Evolutionary conservation across 2,329 filamentous ascomycete genomes (phyloP).

Genomic region (Aspergillus sp.): DNA sequence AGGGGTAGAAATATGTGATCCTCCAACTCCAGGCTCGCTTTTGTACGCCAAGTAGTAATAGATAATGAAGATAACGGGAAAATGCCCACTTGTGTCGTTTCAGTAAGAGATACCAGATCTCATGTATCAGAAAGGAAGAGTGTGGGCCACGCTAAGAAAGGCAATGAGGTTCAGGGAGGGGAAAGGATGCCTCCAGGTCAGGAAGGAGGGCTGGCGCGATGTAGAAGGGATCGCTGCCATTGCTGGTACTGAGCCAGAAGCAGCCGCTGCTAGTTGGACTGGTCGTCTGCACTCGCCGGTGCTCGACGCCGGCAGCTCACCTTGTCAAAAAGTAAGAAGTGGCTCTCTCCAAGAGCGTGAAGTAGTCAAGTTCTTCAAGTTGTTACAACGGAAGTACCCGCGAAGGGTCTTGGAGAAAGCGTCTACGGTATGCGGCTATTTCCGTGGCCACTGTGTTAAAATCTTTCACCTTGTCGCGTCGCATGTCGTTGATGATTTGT

Average conservation of each 20-base stretch:
- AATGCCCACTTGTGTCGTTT: slow-evolving; percentile 7
- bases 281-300: background rate
- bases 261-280: background rate
- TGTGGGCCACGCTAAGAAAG: slow-evolving; percentile 18
- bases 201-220: slow-evolving; percentile 6
- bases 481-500: slow-evolving; percentile 52
- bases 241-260: slow-evolving; percentile 1
- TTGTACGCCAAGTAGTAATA: slow-evolving; percentile 25
- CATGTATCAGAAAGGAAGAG: slow-evolving; percentile 8
- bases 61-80: slow-evolving; percentile 17
- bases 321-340: slow-evolving; percentile 18
- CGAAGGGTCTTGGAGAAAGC: slow-evolving; percentile 50
- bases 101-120: slow-evolving; percentile 14
- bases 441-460: slow-evolving; percentile 51
- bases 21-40: slow-evolving; percentile 20
- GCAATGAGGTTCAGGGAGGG: background rate
- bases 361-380: slow-evolving; percentile 8
- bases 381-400: slow-evolving; percentile 50
- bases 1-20: slow-evolving; percentile 9
- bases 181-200: slow-evolving; percentile 8
- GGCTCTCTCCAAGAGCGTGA: slow-evolving; percentile 4
- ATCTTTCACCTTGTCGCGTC: slow-evolving; percentile 52
- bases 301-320: slow-evolving; percentile 24
- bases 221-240: slow-evolving; percentile 11
- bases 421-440: slow-evolving; percentile 54